phyloP scores from a whole-genome alignment of 2,329 filamentous ascomycete genomes.

The Trichoderma pleuroti region DNA sequence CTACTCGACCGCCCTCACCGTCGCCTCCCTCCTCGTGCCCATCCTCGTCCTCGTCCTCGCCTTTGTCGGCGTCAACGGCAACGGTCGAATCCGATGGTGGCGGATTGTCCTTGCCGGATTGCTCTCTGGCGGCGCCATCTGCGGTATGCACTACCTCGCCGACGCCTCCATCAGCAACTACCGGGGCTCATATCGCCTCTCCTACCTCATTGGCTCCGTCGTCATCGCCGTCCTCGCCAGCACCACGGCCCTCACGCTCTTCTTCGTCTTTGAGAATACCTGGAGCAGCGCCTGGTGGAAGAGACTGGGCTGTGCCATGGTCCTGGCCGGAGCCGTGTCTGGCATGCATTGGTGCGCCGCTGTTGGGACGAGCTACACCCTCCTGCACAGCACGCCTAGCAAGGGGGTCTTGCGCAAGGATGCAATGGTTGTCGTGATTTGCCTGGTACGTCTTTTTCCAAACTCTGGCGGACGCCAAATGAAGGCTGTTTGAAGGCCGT shows the following conservation, averaged over 20 bases:
- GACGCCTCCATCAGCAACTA: neutral
- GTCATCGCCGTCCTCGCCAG: neutral
- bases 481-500: neutral
- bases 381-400: neutral
- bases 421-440: neutral
- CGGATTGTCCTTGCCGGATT: neutral
- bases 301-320: slow-evolving; percentile 59
- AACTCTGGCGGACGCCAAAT: neutral
- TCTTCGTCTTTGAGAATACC: slow-evolving; percentile 70
- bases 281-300: slow-evolving; percentile 81
- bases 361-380: neutral
- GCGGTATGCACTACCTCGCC: neutral
- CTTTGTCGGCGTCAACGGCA: neutral
- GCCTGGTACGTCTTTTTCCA: neutral
- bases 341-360: neutral
- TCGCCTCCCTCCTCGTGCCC: neutral
- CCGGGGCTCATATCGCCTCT: neutral
- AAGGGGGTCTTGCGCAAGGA: neutral
- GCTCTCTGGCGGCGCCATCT: neutral
- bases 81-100: neutral
- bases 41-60: neutral
- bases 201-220: neutral
- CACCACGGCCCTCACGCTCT: slow-evolving; percentile 60
- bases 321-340: slow-evolving; percentile 72
- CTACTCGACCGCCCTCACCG: neutral